A percentile compares a stretch with the other conserved stretches of the same genome.
These are phyloP conservation scores for Zea luxurians DNA, from an alignment of 176 grass and related monocot genomes.

Conservation along the genomic window DNA sequence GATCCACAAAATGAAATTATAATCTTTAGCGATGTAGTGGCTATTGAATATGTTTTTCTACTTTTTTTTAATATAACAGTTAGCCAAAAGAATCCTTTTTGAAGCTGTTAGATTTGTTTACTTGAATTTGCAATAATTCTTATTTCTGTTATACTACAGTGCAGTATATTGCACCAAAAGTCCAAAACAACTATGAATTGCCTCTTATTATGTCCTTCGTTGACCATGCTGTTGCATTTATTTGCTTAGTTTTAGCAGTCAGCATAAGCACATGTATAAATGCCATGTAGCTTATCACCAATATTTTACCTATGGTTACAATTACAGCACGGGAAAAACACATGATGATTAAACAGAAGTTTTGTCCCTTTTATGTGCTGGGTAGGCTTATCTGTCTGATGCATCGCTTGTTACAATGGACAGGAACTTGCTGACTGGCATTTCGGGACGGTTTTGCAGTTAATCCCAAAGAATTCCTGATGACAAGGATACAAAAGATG, in stretches of 20 bases:
- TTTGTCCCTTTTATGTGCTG: slow-evolving; percentile 2
- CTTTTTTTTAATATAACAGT: background rate
- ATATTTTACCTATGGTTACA: background rate
- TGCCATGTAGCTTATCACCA: background rate
- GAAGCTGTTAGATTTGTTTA: background rate
- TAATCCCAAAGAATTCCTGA: slow-evolving; percentile 78
- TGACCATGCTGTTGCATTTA: background rate
- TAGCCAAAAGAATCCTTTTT: background rate
- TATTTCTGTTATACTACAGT: background rate
- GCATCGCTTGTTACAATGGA: slow-evolving; percentile 60
- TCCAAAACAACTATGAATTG: background rate
- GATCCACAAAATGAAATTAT: background rate
- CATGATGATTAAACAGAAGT: background rate
- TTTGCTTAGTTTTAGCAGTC: background rate
- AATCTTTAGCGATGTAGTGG: background rate
- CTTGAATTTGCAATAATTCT: background rate
- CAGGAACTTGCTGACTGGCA: slow-evolving; percentile 96
- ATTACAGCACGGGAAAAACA: background rate
- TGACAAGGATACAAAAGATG: slow-evolving; percentile 99
- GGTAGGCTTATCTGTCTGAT: slow-evolving; percentile 66
- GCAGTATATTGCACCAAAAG: no score
- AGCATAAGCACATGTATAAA: background rate
- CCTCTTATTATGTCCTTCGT: background rate
- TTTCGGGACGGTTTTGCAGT: slow-evolving; percentile 99
- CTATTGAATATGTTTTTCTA: background rate